Percentiles rank a stretch among this genome's conserved stretches.
Conservation (phyloP, 2,329 filamentous ascomycete species). For the Trichoderma simmonsii region DNA sequence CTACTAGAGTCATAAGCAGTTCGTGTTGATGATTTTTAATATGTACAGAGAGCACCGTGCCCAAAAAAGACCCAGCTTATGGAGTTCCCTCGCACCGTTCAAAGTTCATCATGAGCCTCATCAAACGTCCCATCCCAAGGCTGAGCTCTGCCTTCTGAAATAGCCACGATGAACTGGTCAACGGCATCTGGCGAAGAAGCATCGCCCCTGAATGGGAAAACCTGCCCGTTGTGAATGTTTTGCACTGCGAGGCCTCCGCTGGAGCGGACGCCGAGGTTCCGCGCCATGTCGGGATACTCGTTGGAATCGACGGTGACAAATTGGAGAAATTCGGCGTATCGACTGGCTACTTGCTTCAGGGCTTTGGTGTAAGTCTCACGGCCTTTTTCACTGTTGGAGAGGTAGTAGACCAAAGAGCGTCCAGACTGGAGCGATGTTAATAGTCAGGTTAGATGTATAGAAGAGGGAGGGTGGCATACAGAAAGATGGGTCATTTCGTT, state of each 20-base stretch:
- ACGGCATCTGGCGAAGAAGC: slow-evolving; percentile 35
- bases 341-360: slow-evolving; percentile 42
- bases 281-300: slow-evolving; percentile 45
- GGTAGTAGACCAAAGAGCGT: slow-evolving; percentile 39
- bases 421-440: slow-evolving; percentile 30
- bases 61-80: background rate
- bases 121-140: slow-evolving; percentile 31
- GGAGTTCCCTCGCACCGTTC: background rate
- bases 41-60: background rate
- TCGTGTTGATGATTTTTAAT: background rate
- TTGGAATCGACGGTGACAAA: slow-evolving; percentile 46
- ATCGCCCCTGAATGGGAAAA: slow-evolving; percentile 36
- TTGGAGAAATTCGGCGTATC: slow-evolving; percentile 45
- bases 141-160: slow-evolving; percentile 41
- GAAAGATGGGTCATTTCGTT: slow-evolving; percentile 43
- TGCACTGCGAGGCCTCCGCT: slow-evolving; percentile 40
- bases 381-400: slow-evolving; percentile 26
- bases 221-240: slow-evolving; percentile 43
- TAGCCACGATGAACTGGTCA: slow-evolving; percentile 43
- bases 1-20: background rate
- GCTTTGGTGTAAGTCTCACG: slow-evolving; percentile 35
- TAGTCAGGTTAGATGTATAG: background rate
- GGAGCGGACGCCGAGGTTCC: slow-evolving; percentile 34
- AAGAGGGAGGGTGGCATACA: slow-evolving; percentile 25
- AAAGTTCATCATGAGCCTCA: slow-evolving; percentile 14